phyloP scores from a whole-genome alignment of 441 rosid genomes.

The Viola pubescens region DNA sequence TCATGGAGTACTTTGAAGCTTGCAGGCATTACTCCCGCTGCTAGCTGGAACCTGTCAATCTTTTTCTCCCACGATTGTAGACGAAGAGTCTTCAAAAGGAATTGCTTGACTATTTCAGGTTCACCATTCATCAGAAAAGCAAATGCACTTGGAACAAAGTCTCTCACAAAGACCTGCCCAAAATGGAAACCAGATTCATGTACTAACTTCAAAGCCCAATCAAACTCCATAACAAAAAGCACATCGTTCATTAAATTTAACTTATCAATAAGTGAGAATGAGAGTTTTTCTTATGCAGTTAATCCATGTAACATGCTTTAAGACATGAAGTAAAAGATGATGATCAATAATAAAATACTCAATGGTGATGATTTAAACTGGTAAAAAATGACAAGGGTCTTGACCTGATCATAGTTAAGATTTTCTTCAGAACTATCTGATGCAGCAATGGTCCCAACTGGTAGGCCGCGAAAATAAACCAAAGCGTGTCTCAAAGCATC shows the following conservation, averaged over 20 bases:
- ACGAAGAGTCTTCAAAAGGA: constrained; percentile 77
- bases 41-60: constrained; percentile 87
- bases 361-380: too few relatives aligned
- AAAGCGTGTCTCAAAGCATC: constrained; percentile 56
- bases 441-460: constrained; percentile 88
- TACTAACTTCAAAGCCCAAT: neutral
- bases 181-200: neutral
- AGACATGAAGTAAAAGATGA: too few relatives aligned
- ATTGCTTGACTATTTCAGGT: constrained; percentile 74
- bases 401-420: constrained; percentile 87
- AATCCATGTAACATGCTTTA: too few relatives aligned
- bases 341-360: too few relatives aligned
- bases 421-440: constrained; percentile 68
- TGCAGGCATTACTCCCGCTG: constrained; percentile 96
- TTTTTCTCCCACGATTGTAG: constrained; percentile 94
- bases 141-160: constrained; percentile 87
- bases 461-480: constrained; percentile 70
- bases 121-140: constrained; percentile 86
- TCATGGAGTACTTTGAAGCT: constrained; percentile 90
- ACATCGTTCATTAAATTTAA: too few relatives aligned
- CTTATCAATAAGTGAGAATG: too few relatives aligned
- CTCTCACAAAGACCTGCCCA: constrained; percentile 77
- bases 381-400: neutral
- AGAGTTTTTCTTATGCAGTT: neutral
- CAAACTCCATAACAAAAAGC: too few relatives aligned